These are phyloP conservation scores for Dissophora globulifera DNA, from an alignment of 192 early-diverging fungal genomes.

Conservation along the genomic window DNA sequence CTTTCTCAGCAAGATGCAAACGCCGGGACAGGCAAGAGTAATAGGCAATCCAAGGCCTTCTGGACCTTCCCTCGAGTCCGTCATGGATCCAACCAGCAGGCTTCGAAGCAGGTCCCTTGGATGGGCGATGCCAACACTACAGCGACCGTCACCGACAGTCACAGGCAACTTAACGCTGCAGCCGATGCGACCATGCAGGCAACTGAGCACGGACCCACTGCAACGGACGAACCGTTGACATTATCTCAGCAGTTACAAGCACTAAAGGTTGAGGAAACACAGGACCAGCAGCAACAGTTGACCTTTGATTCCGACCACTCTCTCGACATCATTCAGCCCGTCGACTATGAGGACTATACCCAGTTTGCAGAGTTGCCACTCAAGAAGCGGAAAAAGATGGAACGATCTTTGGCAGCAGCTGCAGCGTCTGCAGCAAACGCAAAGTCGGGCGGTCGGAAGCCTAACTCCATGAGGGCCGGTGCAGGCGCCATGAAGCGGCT, in stretches of 20 bases:
- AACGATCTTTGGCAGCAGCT: slow-evolving; percentile 28
- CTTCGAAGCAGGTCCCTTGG: slow-evolving; percentile 4
- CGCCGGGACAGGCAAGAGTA: too few species aligned
- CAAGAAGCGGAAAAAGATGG: slow-evolving; percentile 49
- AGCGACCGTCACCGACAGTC: not conserved
- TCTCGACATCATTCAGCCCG: slow-evolving; percentile 44
- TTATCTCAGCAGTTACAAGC: slow-evolving; percentile 17
- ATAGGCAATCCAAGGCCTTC: slow-evolving; percentile 16
- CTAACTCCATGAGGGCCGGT: slow-evolving; percentile 15
- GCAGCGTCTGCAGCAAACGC: not conserved
- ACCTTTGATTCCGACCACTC: slow-evolving; percentile 36
- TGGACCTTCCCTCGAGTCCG: slow-evolving; percentile 36
- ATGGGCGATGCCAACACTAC: slow-evolving; percentile 1
- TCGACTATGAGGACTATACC: slow-evolving; percentile 48
- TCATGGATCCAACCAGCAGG: slow-evolving; percentile 2
- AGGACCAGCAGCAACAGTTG: too few species aligned
- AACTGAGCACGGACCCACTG: slow-evolving; percentile 3
- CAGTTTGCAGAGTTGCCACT: slow-evolving; percentile 47
- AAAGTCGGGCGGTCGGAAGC: not conserved
- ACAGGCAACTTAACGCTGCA: not conserved
- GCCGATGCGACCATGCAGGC: slow-evolving; percentile 14
- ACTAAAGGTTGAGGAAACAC: slow-evolving; percentile 18
- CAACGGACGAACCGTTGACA: not conserved
- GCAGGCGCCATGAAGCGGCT: slow-evolving; percentile 35
- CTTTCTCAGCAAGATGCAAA: too few species aligned